These are phyloP conservation scores for Porodaedalea pini DNA, from an alignment of 1,284 basidiomycete species.

Conservation along the genomic window DNA sequence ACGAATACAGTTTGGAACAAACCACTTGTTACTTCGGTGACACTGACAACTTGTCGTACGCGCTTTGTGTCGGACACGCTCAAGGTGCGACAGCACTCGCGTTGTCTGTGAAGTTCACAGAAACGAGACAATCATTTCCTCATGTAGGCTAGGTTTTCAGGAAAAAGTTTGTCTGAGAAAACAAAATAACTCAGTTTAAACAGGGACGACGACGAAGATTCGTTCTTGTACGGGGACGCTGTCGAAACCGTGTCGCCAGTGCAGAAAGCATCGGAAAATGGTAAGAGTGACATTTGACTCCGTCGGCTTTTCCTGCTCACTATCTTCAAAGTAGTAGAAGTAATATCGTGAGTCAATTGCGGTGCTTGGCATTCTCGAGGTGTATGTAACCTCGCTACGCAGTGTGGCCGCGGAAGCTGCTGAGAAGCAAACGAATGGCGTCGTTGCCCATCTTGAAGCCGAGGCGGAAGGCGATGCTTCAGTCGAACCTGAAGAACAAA, in stretches of 20 bases:
- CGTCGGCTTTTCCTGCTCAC: not conserved
- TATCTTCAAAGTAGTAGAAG: constrained; percentile 6
- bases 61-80: constrained; percentile 5
- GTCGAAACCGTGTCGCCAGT: constrained; percentile 3
- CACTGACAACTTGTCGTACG: not conserved
- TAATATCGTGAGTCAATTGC: constrained; percentile 11
- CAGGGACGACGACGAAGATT: constrained; percentile 21
- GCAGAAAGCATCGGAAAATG: constrained; percentile 8
- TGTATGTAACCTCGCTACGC: not conserved
- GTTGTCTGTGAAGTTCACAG: not conserved
- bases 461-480: constrained; percentile 2
- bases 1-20: not conserved
- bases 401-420: constrained; percentile 6
- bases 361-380: not conserved
- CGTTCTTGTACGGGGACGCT: constrained; percentile 20
- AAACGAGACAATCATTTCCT: not conserved
- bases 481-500: not conserved
- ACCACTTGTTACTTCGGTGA: not conserved
- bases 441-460: constrained; percentile 13
- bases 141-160: not conserved
- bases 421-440: constrained; percentile 14
- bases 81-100: not conserved
- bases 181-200: not conserved
- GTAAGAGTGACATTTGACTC: constrained; percentile 6
- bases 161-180: not conserved